phyloP scores from a whole-genome alignment of 2,329 filamentous ascomycete species.

The Cladosporium phlei region DNA sequence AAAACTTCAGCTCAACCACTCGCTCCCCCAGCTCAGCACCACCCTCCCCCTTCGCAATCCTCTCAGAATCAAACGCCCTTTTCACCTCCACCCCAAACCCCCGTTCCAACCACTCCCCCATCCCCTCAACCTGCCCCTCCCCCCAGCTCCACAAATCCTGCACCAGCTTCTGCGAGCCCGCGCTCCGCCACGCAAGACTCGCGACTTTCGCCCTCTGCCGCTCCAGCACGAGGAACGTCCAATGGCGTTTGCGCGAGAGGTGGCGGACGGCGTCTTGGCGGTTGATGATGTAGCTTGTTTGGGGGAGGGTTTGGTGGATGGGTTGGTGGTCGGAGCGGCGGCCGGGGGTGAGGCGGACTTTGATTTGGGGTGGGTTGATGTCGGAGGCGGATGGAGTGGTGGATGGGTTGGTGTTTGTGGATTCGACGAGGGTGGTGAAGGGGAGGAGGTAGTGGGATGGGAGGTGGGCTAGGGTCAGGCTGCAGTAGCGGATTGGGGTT shows the following conservation, averaged over 20 bases:
- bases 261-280: slow-evolving; percentile 20
- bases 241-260: slow-evolving; percentile 36
- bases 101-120: neutral
- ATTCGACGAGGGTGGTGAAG: slow-evolving; percentile 48
- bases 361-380: neutral
- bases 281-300: slow-evolving; percentile 21
- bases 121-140: neutral
- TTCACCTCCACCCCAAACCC: neutral
- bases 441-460: slow-evolving; percentile 61
- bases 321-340: slow-evolving; percentile 59
- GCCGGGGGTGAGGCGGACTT: slow-evolving; percentile 15
- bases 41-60: too few relatives aligned
- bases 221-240: slow-evolving; percentile 13
- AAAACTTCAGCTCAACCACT: too few relatives aligned
- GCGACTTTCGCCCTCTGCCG: slow-evolving; percentile 15
- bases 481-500: slow-evolving; percentile 55
- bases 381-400: slow-evolving; percentile 46
- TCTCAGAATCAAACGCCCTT: neutral
- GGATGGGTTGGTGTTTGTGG: slow-evolving; percentile 38
- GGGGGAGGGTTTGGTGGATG: slow-evolving; percentile 19
- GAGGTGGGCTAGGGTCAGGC: slow-evolving; percentile 44
- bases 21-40: too few relatives aligned
- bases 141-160: slow-evolving; percentile 5
- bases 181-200: neutral
- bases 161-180: neutral